phyloP scores from a whole-genome alignment of 2,329 filamentous ascomycete species.

The Colletotrichum simmondsii region DNA sequence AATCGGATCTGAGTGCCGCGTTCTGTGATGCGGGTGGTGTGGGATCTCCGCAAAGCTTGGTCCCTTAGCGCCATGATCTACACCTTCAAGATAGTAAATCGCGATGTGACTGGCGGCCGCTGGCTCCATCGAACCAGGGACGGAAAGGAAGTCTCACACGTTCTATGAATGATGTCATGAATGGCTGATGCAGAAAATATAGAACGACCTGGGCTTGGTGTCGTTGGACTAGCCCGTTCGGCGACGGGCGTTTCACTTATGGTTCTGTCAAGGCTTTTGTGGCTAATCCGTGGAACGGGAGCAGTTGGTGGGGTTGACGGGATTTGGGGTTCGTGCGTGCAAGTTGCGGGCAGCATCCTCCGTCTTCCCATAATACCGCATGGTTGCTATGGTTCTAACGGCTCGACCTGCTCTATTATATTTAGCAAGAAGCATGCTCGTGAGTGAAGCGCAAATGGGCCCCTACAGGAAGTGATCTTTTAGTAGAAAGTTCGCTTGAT shows the following conservation, averaged over 20 bases:
- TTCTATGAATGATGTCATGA: background rate
- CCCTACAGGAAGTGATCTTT: background rate
- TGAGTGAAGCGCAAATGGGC: background rate
- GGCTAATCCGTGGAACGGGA: background rate
- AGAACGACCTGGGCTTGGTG: background rate
- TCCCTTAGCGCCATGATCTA: slow-evolving; percentile 12
- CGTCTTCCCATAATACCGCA: background rate
- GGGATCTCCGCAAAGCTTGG: slow-evolving; percentile 8
- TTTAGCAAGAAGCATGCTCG: background rate
- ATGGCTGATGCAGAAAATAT: background rate
- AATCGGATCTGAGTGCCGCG: background rate
- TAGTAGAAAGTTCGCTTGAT: background rate
- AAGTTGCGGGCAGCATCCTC: background rate
- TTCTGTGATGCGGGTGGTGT: background rate
- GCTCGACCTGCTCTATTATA: background rate
- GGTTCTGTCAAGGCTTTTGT: too few relatives aligned
- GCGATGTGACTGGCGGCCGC: background rate
- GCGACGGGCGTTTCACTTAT: background rate
- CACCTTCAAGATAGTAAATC: background rate
- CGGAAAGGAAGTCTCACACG: background rate
- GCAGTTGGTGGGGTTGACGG: background rate
- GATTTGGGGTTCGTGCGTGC: background rate
- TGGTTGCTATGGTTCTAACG: background rate
- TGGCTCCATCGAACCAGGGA: background rate
- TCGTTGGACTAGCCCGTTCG: background rate